Base-by-base conservation (phyloP, 805 yeast genomes). In the Teunomyces aglyptinius region DNA sequence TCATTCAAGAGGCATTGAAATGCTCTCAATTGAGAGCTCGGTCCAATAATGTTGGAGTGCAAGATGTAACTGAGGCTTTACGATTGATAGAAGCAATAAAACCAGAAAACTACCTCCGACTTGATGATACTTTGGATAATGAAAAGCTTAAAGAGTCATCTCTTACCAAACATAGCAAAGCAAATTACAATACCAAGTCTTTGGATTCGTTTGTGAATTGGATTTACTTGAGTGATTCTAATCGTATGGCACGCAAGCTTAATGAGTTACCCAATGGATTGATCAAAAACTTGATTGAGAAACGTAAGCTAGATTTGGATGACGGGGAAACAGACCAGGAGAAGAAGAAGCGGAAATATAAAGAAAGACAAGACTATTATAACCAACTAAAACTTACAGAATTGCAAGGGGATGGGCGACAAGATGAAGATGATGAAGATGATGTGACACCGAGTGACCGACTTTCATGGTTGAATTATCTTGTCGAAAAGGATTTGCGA, bases 11-110 rank as follows among this genome's bases (percentile, higher is more conserved):
- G 42, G 70, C 89, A 0, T 57, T 64, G 27, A 69, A 70, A 44
- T 70, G 82, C 44, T 77, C 89, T 0, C 69, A 73, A 16, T 60
- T 52, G 68, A 54, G 74, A 15, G 73, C 43, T 59, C 63, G 60
- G 16, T 55, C 61, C 20, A 73, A 70, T 6, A 75, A 71, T 10
- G 71, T 82, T 4, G 71, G 63, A 12, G 61, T 87, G 2, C 85
- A 82, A 49, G 98, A 92, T 60, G 71, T 88, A 5, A 68, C 88
- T 13, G 81, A 81, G 57, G 89, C 94, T 0, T 73, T 91, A 65
- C 74, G 80, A 27, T 80, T 82, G 49, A 62, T 80, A 18, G 86
- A 84, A 12, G 65, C 86, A 36, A 65, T 89, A 13, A 78, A 80
- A 36, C 90, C 92, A 0, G 71, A 75, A 3, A 75, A 73, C 39